A percentile compares a stretch with the other conserved stretches of the same genome.
These are phyloP conservation scores for Hypoxylon cercidicola DNA, from an alignment of 495 filamentous ascomycete genomes.

Conservation along the genomic window DNA sequence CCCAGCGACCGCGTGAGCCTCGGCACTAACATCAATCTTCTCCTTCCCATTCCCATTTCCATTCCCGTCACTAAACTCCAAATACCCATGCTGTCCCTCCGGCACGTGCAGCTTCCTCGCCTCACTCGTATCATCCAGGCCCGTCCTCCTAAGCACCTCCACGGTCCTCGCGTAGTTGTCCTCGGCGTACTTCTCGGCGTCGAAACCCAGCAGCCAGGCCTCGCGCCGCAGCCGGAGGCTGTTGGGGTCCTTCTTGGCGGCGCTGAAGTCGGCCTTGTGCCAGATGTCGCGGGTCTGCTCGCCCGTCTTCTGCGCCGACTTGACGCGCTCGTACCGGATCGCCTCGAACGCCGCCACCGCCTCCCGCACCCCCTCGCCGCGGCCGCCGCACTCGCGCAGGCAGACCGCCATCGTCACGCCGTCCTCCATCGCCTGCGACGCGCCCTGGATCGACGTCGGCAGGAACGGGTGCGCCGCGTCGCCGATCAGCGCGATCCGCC, in stretches of 20 bases:
- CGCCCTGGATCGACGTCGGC: constrained; percentile 77
- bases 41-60: constrained; percentile 7
- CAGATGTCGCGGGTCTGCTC: constrained; percentile 67
- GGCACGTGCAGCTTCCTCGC: constrained; percentile 38
- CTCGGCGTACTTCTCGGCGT: constrained; percentile 68
- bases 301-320: constrained; percentile 67
- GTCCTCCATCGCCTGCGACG: constrained; percentile 78
- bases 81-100: constrained; percentile 35
- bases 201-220: constrained; percentile 69
- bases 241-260: constrained; percentile 67
- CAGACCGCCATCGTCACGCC: constrained; percentile 72
- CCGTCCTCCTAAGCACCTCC: constrained; percentile 28
- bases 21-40: constrained; percentile 11
- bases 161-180: constrained; percentile 39
- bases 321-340: constrained; percentile 64
- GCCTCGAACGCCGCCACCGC: constrained; percentile 60
- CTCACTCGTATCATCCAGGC: constrained; percentile 23
- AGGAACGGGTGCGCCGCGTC: constrained; percentile 80
- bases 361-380: constrained; percentile 54
- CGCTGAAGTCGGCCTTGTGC: constrained; percentile 69
- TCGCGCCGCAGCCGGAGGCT: constrained; percentile 64
- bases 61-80: constrained; percentile 28
- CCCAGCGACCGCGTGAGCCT: constrained; percentile 19
- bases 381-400: constrained; percentile 53
- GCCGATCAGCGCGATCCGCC: constrained; percentile 71